A percentile compares a stretch with the other conserved stretches of the same genome.
Conservation (phyloP, 2,329 filamentous ascomycete genomes). For the Claviceps pazoutovae region DNA sequence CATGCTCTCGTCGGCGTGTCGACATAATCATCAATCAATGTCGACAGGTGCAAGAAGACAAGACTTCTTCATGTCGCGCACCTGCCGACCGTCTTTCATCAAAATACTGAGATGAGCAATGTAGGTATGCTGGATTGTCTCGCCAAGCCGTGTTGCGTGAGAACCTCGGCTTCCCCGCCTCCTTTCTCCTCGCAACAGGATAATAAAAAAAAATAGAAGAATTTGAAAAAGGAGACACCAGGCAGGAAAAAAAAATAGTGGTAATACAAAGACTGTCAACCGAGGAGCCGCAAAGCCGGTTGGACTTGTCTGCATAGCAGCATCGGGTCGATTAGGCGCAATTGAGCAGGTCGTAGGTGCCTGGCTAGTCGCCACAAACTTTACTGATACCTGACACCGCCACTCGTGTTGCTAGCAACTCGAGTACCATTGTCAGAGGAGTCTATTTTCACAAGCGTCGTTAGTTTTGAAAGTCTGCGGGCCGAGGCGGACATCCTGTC, state of each 20-base stretch:
- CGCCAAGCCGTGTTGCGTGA: background rate
- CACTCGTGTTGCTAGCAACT: conserved; percentile 21
- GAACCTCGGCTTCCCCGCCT: background rate
- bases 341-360: background rate
- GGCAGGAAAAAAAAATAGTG: conserved; percentile 1
- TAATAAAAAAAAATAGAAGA: background rate
- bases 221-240: background rate
- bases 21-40: conserved; percentile 27
- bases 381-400: conserved; percentile 24
- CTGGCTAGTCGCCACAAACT: conserved; percentile 3
- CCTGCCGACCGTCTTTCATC: conserved; percentile 7
- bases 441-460: conserved; percentile 14
- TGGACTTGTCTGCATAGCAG: background rate
- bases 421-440: conserved; percentile 30
- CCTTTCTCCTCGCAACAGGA: background rate
- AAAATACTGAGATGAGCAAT: conserved; percentile 2
- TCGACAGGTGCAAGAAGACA: background rate
- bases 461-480: background rate
- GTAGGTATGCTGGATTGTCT: conserved; percentile 1
- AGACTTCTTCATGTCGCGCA: background rate
- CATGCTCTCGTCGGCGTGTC: conserved; percentile 22
- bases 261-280: conserved; percentile 4
- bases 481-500: background rate
- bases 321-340: background rate
- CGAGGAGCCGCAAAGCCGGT: background rate